Base-by-base conservation (phyloP, 2,329 filamentous ascomycete genomes). In the Aspergillus sp. region DNA sequence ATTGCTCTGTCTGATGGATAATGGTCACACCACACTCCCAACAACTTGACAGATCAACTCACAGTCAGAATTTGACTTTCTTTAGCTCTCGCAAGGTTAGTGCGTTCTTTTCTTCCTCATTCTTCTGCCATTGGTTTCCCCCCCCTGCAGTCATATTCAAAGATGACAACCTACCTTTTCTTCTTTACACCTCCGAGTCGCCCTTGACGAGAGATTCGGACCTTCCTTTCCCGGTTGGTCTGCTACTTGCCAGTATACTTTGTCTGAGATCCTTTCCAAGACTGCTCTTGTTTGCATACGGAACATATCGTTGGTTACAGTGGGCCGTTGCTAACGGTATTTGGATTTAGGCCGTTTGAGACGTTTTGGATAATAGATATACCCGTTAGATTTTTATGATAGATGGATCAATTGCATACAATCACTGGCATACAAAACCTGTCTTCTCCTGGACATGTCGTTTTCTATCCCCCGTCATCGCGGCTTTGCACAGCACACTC, bases 241-340 rank as follows among this genome's bases (percentile, higher is more conserved):
- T 81, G 80, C 77, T 82, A 83, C 80, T 83, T 80, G 80, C 80
- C 80, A 83, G 80, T 83, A 82, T 74, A 71, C 70, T 71, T 77
- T 78, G 79, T 81, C 80, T 83, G 80, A 83, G 63, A 66, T 58
- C 29, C 12, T 6, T 44, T 36, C 29, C 10, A 19, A 19, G 19
- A 19, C 19, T 19, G 19, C 19, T 19, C 19, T 19, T 2, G 19
- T 19, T 19, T 19, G 19, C 19, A 19, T 19, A 19, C 19, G 19
- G 19, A 19, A 19, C 19, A 19, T 19, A 19, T 19, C 19, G 19
- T 19, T 19, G 19, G 19, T 19, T 19, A 19, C 19, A 19, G 19
- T 19, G 19, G 28, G 39, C 7, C 7, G 19, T 36, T 28, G 33
- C 43, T 44, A 29, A 44, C 34, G 7, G n/a, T 12, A 7, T 36